A percentile compares a stretch with the other conserved stretches of the same genome.
Conservation (phyloP, 1,284 basidiomycete genomes). For the Heimioporus retisporus region DNA sequence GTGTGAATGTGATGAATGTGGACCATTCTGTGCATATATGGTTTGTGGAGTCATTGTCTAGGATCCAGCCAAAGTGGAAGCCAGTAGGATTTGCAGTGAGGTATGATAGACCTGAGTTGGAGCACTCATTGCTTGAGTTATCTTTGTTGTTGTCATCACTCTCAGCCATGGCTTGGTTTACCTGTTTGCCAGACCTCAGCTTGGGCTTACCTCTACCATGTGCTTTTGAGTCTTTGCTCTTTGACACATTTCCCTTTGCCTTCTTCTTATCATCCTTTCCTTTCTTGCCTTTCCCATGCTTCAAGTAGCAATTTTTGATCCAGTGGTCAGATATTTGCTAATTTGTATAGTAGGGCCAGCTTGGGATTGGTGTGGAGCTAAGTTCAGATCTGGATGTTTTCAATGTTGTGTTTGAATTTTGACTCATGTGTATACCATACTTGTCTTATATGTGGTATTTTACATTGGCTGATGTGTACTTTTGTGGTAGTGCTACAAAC, state of each 20-base stretch:
- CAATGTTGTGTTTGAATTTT: conserved; percentile 6
- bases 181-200: background rate
- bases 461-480: conserved; percentile 11
- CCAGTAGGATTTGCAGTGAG: background rate
- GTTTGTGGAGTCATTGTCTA: conserved; percentile 15
- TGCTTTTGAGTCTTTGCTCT: background rate
- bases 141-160: background rate
- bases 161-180: background rate
- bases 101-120: background rate
- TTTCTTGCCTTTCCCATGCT: background rate
- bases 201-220: background rate
- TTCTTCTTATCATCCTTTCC: background rate
- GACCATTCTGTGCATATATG: conserved; percentile 18
- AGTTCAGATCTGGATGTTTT: conserved; percentile 15
- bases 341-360: background rate
- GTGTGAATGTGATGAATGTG: conserved; percentile 21
- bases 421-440: background rate
- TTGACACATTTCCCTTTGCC: too few relatives aligned
- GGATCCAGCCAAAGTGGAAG: conserved; percentile 19
- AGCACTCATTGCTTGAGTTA: background rate
- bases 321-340: background rate
- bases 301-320: background rate
- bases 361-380: background rate
- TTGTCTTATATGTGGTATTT: conserved; percentile 11
- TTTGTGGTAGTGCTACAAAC: conserved; percentile 8